Base-by-base conservation (phyloP, 2,329 filamentous ascomycete species). In the Aspergillus bombycis region DNA sequence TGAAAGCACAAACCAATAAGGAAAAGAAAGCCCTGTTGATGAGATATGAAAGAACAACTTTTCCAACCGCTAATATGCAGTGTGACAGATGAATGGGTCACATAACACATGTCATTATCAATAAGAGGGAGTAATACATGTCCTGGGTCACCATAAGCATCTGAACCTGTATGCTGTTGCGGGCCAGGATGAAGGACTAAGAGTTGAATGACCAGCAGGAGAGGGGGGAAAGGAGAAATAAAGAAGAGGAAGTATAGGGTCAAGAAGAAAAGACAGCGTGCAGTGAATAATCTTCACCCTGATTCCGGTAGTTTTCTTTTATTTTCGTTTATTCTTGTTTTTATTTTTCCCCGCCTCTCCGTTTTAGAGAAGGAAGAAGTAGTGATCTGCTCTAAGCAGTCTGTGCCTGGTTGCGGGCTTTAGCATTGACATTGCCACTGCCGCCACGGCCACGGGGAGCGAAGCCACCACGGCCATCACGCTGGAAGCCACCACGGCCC, bases 401-500 rank as follows among this genome's bases (percentile, higher is more conserved):
- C 67, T 81, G 80, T 57, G 80, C 62, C 68, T 82, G 80, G 70
- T 76, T 80, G 69, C 82, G 81, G 64, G 76, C 77, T 73, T 81
- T 80, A 63, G 78, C 73, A 55, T 80, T 76, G 61, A 79, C 84
- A 68, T 85, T 87, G 70, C 38, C 38, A 16, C 34, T 36, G 16
- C 84, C 82, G 67, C 90, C 89, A 69, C 91, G 87, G 62, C 88
- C 86, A 65, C 88, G 87, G 68, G 88, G 82, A 72, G 84, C 82
- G 70, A 88, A 87, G 62, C 87, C 86, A 67, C 91, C 90, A 71
- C 91, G 88, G 53, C 88, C 84, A 62, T 90, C 89, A 61, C 89
- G 86, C 63, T 85, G 83, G 80, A 91, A 94, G 75, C 87, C 89
- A 65, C 90, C 88, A 70, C 88, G 83, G 62, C 81, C 80, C 75